Percentiles rank a stretch among this genome's conserved stretches.
phyloP scores from a whole-genome alignment of 2,329 filamentous ascomycete species.

The Colletotrichum sp. region DNA sequence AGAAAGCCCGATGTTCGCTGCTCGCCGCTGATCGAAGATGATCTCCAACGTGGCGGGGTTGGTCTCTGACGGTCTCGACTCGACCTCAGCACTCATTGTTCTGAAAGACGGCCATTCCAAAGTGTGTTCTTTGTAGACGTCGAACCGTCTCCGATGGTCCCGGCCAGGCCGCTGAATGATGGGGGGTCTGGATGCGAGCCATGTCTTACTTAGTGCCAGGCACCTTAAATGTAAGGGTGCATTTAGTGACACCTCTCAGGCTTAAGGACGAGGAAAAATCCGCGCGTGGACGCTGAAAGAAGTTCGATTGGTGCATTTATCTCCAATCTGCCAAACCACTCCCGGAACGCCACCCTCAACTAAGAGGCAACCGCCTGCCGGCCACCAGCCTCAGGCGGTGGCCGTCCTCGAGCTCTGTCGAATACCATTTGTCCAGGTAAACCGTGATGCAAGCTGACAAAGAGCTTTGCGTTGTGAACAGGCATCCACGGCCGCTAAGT shows the following conservation, averaged over 20 bases:
- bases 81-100: constrained; percentile 1
- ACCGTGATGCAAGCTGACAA: background rate
- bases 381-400: background rate
- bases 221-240: background rate
- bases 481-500: background rate
- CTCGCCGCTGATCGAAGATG: background rate
- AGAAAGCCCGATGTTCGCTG: background rate
- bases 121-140: constrained; percentile 1
- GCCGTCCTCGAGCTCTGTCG: background rate
- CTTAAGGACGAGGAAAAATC: background rate
- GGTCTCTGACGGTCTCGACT: constrained; percentile 10
- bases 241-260: background rate
- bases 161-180: background rate
- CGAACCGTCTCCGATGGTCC: background rate
- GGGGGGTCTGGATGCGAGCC: background rate
- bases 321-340: background rate
- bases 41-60: constrained; percentile 2
- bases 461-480: background rate
- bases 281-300: background rate
- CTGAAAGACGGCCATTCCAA: background rate
- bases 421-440: background rate
- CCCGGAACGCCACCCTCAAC: background rate
- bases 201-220: constrained; percentile 5
- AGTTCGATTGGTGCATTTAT: constrained; percentile 2
- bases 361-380: background rate